A percentile compares a stretch with the other conserved stretches of the same genome.
These are phyloP conservation scores for Jacaranda copaia DNA, from an alignment of 257 asterid genomes.

Conservation along the genomic window DNA sequence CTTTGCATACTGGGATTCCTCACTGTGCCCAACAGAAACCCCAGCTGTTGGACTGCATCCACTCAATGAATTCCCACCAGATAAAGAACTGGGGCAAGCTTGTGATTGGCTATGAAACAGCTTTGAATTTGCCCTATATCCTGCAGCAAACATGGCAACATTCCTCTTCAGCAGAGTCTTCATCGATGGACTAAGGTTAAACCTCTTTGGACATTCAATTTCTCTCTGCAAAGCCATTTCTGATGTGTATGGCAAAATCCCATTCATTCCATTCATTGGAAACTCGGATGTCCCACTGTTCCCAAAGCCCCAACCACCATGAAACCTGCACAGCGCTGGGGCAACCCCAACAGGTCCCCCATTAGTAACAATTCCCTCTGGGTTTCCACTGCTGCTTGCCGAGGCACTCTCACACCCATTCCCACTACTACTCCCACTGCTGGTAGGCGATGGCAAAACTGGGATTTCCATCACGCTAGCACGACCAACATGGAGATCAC, in stretches of 20 bases:
- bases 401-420: conserved; percentile 48
- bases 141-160: conserved; percentile 94
- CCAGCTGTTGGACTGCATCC: conserved; percentile 42
- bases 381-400: conserved; percentile 38
- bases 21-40: conserved; percentile 46
- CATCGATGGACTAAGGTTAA: conserved; percentile 90
- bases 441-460: conserved; percentile 54
- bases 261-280: conserved; percentile 62
- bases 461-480: conserved; percentile 95
- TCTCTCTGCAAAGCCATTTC: conserved; percentile 78
- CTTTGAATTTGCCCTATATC: conserved; percentile 77
- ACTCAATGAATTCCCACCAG: conserved; percentile 52
- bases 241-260: conserved; percentile 59
- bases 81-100: conserved; percentile 60
- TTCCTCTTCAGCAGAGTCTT: conserved; percentile 81
- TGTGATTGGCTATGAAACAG: conserved; percentile 64
- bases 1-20: conserved; percentile 60
- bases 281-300: conserved; percentile 68
- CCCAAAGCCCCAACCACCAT: conserved; percentile 91
- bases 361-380: conserved; percentile 50
- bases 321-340: conserved; percentile 83
- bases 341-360: conserved; percentile 77
- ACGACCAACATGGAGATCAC: conserved; percentile 86
- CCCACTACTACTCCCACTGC: conserved; percentile 39
- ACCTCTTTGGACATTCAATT: conserved; percentile 90